These are phyloP conservation scores for Talaromyces sp. DNA, from an alignment of 2,329 filamentous ascomycete genomes.

Conservation along the genomic window DNA sequence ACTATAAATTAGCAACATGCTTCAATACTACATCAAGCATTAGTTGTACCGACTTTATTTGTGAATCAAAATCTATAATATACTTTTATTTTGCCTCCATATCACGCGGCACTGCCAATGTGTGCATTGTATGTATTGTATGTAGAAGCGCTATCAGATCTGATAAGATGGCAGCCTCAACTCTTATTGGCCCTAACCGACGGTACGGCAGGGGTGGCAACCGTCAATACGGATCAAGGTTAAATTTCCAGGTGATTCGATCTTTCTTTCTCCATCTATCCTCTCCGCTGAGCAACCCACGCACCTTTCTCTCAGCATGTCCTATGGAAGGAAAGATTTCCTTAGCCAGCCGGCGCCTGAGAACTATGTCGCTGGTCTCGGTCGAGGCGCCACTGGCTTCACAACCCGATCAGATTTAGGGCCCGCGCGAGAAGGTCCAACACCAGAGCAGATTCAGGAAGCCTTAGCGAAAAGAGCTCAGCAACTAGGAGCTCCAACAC, in stretches of 20 bases:
- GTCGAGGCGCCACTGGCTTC: conserved; percentile 96
- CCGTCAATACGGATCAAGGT: neutral
- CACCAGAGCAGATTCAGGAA: conserved; percentile 97
- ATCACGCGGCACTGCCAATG: neutral
- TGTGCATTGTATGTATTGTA: neutral
- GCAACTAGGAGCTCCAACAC: conserved; percentile 69
- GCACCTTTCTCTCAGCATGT: conserved; percentile 48
- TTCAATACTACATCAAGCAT: neutral
- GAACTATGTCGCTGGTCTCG: conserved; percentile 92
- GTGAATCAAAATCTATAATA: neutral
- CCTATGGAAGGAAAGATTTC: conserved; percentile 72
- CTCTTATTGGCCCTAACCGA: neutral
- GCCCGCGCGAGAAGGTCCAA: conserved; percentile 90
- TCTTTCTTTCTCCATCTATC: neutral
- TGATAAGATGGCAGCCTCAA: conserved; percentile 11
- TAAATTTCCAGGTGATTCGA: neutral
- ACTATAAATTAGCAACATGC: neutral
- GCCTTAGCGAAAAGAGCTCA: conserved; percentile 91
- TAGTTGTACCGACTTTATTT: neutral
- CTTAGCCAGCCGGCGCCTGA: conserved; percentile 80
- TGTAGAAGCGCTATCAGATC: conserved; percentile 6
- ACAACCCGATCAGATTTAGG: conserved; percentile 96
- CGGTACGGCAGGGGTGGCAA: conserved; percentile 8
- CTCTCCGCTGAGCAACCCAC: neutral
- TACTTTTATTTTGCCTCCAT: neutral